Base-by-base conservation (phyloP, 2,329 filamentous ascomycete species). In the Alternaria alternata region DNA sequence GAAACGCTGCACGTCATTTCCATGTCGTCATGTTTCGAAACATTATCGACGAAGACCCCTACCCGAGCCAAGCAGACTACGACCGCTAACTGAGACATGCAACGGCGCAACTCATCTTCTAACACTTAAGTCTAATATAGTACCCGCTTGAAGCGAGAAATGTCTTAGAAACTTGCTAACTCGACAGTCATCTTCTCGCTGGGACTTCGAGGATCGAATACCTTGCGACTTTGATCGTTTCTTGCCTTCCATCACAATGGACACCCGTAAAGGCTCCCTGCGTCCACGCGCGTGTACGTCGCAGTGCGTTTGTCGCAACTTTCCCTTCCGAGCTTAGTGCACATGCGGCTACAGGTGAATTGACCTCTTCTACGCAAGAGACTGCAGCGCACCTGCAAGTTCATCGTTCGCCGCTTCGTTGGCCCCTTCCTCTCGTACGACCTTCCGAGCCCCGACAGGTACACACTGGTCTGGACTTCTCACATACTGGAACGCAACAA, bases 211-310 rank as follows among this genome's bases (percentile, higher is more conserved):
- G 39, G 39, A 41, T 22, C 18, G 20, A 11, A 34, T 28, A 32
- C 22, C 30, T 9, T 22, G 14, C 14, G 22, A 16, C 34, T n/a
- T 34, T 52, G 34, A 18, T 18, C 22, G 14, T 38, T 12, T 20
- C n/a, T 41, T 20, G 16, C 16, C n/a, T 39, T 22, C 59, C 26
- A 26, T 43, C 32, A 43, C 42, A 18, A 67, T 67, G 62, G 58
- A 58, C 42, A 42, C 43, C 49, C 58, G 60, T 43, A 65, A 63
- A 51, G 62, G 54, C 22, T 67, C 59, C 38, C 41, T 46, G 8
- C 5, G 24, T 20, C 53, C 60, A 43, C 34, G 49, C 41, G 55
- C 51, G 7, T 63, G 44, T 39, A 14, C 32, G 68, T 9, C 41
- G 63, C 11, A 2, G 59, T n/a, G 46, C 57, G n/a, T 26, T 72